Conservation (phyloP, 2,329 filamentous ascomycete genomes). For the Pseudogymnoascus sp. region DNA sequence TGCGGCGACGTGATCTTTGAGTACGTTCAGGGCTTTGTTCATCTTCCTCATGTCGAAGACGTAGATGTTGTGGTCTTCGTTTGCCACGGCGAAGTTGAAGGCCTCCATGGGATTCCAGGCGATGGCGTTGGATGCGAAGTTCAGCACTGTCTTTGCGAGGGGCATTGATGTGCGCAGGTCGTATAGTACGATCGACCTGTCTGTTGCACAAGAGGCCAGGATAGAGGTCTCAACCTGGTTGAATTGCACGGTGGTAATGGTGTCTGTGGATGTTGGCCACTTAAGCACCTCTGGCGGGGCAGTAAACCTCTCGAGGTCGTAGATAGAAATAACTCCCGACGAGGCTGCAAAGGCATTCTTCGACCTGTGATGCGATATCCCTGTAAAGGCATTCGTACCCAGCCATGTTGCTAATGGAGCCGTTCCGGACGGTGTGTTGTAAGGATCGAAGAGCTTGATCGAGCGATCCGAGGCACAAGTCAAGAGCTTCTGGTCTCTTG, state of each 20-base stretch:
- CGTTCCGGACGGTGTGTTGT: conserved; percentile 60
- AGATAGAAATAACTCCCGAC: conserved; percentile 75
- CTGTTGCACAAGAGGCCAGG: conserved; percentile 75
- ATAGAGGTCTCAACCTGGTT: conserved; percentile 93
- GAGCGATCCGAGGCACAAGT: conserved; percentile 82
- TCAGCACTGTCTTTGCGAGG: conserved; percentile 72
- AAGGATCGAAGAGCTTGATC: conserved; percentile 88
- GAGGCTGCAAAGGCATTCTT: conserved; percentile 73
- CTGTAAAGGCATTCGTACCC: conserved; percentile 74
- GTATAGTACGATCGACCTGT: conserved; percentile 83
- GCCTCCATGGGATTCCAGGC: conserved; percentile 96
- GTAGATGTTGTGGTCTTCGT: conserved; percentile 86
- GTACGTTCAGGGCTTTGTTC: conserved; percentile 76
- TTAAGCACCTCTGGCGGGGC: conserved; percentile 73
- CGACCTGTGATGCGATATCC: conserved; percentile 73
- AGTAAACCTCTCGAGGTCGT: conserved; percentile 76
- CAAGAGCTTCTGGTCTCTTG: conserved; percentile 72
- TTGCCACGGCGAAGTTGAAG: conserved; percentile 88
- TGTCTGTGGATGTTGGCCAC: conserved; percentile 86
- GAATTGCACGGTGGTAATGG: conserved; percentile 80
- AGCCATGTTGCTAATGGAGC: conserved; percentile 80
- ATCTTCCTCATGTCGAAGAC: conserved; percentile 94
- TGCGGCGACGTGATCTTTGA: conserved; percentile 81
- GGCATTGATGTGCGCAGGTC: conserved; percentile 83
- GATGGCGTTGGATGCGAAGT: conserved; percentile 74